phyloP scores from a whole-genome alignment of 805 yeast genomes.

The Metschnikowia hibisci region DNA sequence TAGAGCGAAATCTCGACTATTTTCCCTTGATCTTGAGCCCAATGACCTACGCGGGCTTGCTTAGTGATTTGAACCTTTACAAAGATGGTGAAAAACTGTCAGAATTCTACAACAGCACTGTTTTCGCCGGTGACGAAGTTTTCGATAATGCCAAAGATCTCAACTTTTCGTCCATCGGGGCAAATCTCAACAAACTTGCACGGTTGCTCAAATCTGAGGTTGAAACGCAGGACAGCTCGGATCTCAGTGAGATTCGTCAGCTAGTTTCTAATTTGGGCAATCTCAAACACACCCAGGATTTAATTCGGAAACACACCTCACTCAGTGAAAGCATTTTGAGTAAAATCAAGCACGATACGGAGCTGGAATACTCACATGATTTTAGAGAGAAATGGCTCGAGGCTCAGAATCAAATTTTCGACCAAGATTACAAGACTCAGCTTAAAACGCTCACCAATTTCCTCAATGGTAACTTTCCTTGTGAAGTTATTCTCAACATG shows the following conservation, averaged over 20 bases:
- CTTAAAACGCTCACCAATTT: conserved; percentile 35
- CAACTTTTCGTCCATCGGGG: conserved; percentile 80
- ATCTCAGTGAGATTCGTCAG: conserved; percentile 51
- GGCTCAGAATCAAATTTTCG: conserved; percentile 68
- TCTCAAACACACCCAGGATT: conserved; percentile 62
- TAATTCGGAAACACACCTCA: conserved; percentile 67
- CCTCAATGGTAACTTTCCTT: conserved; percentile 29
- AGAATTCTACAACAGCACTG: conserved; percentile 23
- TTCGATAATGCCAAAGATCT: conserved; percentile 52
- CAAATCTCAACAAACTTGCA: conserved; percentile 65
- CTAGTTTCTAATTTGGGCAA: conserved; percentile 69
- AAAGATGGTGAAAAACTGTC: conserved; percentile 27
- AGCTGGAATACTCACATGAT: conserved; percentile 20
- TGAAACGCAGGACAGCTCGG: conserved; percentile 34
- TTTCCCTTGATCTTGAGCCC: conserved; percentile 71
- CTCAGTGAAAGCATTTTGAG: conserved; percentile 64
- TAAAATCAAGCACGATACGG: conserved; percentile 33
- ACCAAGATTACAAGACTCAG: conserved; percentile 34
- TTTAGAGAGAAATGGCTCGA: conserved; percentile 47
- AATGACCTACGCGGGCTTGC: conserved; percentile 74
- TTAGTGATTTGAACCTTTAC: conserved; percentile 66
- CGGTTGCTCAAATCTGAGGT: conserved; percentile 64
- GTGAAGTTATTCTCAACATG: conserved; percentile 47
- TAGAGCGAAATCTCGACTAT: conserved; percentile 76
- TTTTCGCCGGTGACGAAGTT: conserved; percentile 43